Base-by-base conservation (phyloP, 2,329 filamentous ascomycete genomes). In the Didymella pomorum region DNA sequence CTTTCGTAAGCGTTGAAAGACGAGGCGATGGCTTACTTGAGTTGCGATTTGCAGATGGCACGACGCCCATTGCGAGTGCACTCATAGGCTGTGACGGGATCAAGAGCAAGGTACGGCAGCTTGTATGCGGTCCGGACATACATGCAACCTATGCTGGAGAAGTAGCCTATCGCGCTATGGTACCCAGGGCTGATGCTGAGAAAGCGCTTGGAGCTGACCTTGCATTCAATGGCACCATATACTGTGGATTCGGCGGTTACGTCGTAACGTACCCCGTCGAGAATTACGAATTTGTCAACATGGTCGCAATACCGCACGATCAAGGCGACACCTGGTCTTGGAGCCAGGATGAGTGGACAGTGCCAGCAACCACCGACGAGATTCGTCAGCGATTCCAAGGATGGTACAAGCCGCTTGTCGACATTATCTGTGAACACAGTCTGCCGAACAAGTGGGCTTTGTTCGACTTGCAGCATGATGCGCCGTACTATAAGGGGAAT, bases 41-140 rank as follows among this genome's bases (percentile, higher is more conserved):
- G 1, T 70, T 79, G 14, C 68, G 60, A 3, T 74, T 81, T 23
- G 69, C 76, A 47, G 69, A 70, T 78, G 62, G 71, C 63, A 52
- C 66, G 71, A 77, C 65, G 69, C 54, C 68, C 63, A 26, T 75
- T 74, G 68, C 63, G 76, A 64, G 67, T 26, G 73, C 77, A 50
- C 74, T 81, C 1, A 76, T 83, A 35, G 80, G 80, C 4, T 80
- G 79, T 52, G 81, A 83, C 61, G 81, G 81, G 1, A 79, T 83
- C 61, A 81, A 81, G 48, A 63, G 66, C 26, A 58, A 62, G 16
- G 59, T 67, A 20, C 52, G 68, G 46, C 56, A 66, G 10, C 56
- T 70, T 16, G 62, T 71, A 5, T 60, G 66, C 10, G 55, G 53
- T 3, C 53, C 61, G 11, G 25, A 47, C 4, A 62, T 66, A 25